Conservation (phyloP, 306 rosid species). For the Trifolium repens region DNA sequence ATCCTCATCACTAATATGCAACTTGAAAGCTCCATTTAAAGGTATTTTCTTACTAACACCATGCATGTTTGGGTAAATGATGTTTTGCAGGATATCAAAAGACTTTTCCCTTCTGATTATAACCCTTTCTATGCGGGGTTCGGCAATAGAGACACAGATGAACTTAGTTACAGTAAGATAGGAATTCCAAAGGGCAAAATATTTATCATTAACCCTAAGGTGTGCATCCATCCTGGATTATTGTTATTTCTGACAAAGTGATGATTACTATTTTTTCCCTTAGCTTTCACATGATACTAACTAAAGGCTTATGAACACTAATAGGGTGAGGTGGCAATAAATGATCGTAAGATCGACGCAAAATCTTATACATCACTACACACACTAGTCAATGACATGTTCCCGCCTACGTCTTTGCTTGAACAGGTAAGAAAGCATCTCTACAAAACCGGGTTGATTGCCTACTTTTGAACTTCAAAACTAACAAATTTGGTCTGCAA, state of each 20-base stretch:
- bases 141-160: slow-evolving; percentile 97
- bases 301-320: slow-evolving; percentile 29
- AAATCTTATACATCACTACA: slow-evolving; percentile 92
- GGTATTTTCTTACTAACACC: slow-evolving; percentile 10
- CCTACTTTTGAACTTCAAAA: slow-evolving; percentile 21
- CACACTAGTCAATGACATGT: slow-evolving; percentile 96
- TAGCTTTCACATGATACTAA: slow-evolving; percentile 4
- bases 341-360: slow-evolving; percentile 67
- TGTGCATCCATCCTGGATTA: slow-evolving; percentile 40
- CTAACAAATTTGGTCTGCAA: slow-evolving; percentile 28
- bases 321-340: slow-evolving; percentile 96
- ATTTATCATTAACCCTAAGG: slow-evolving; percentile 97
- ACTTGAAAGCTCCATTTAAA: slow-evolving; percentile 24
- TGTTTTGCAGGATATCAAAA: slow-evolving; percentile 77
- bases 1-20: slow-evolving; percentile 1
- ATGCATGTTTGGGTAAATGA: background rate
- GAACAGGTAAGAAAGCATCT: slow-evolving; percentile 71
- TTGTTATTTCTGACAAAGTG: slow-evolving; percentile 15
- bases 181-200: slow-evolving; percentile 98
- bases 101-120: slow-evolving; percentile 83
- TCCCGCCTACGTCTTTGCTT: slow-evolving; percentile 84
- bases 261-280: slow-evolving; percentile 14
- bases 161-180: slow-evolving; percentile 86
- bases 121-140: slow-evolving; percentile 97
- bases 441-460: background rate